These are phyloP conservation scores for Cercospora sp. DNA, from an alignment of 2,329 filamentous ascomycete genomes.

Conservation along the genomic window DNA sequence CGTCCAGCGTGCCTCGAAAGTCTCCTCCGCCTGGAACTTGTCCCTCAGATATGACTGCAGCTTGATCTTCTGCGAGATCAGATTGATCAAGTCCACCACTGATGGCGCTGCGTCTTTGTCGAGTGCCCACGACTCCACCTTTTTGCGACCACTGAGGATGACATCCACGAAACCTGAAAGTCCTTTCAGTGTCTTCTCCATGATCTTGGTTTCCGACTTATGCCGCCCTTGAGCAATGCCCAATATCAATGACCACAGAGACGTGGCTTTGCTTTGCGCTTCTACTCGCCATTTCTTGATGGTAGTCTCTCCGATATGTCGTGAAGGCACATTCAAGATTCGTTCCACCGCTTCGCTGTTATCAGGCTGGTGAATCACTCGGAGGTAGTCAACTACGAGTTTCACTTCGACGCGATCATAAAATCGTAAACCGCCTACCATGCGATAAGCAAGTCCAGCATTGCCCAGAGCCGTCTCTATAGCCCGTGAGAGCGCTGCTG, in stretches of 20 bases:
- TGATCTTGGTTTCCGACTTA: constrained; percentile 56
- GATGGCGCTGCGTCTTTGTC: constrained; percentile 41
- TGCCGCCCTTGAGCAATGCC: constrained; percentile 56
- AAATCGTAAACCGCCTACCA: constrained; percentile 89
- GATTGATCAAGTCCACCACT: constrained; percentile 54
- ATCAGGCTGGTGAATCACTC: constrained; percentile 78
- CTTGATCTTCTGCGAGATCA: constrained; percentile 64
- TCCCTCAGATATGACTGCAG: constrained; percentile 74
- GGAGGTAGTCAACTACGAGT: constrained; percentile 80
- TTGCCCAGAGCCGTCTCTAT: constrained; percentile 81
- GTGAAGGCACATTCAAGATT: constrained; percentile 79
- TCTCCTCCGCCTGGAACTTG: constrained; percentile 65
- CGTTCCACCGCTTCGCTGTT: constrained; percentile 84
- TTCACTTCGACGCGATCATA: constrained; percentile 91
- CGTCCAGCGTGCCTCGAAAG: constrained; percentile 73
- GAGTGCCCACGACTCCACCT: constrained; percentile 46
- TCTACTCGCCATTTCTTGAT: constrained; percentile 73
- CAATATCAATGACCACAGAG: constrained; percentile 75
- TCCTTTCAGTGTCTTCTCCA: constrained; percentile 57
- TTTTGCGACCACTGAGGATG: constrained; percentile 59
- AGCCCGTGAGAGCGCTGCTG: constrained; percentile 77
- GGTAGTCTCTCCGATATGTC: constrained; percentile 78
- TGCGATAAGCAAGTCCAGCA: constrained; percentile 80
- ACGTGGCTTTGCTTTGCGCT: constrained; percentile 67
- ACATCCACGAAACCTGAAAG: constrained; percentile 61